These are phyloP conservation scores for Xylaria acuta DNA, from an alignment of 495 filamentous ascomycete species.

Conservation along the genomic window DNA sequence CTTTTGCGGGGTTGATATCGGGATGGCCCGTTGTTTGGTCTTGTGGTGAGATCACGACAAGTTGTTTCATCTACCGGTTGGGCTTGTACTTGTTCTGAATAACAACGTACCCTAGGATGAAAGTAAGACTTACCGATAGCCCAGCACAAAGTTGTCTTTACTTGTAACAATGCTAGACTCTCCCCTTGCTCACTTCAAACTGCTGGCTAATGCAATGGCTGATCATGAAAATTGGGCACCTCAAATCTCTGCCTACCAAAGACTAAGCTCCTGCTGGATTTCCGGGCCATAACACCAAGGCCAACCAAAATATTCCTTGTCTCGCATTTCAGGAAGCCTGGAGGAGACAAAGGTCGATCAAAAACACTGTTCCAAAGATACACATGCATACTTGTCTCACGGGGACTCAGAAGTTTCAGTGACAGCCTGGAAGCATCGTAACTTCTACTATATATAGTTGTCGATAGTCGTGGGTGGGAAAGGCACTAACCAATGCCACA, in stretches of 20 bases:
- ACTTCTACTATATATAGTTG: slow-evolving; percentile 8
- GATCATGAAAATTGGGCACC: background rate
- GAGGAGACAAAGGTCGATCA: background rate
- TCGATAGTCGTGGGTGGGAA: background rate
- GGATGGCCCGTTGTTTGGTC: background rate
- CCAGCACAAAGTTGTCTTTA: background rate
- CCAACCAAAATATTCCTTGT: background rate
- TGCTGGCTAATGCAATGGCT: background rate
- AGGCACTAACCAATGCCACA: background rate
- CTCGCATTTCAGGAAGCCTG: background rate
- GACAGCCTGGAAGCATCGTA: background rate
- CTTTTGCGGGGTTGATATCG: background rate
- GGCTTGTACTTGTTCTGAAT: too few relatives aligned
- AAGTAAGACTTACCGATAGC: background rate
- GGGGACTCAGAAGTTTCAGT: background rate
- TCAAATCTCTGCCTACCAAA: background rate
- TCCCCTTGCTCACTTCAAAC: too few relatives aligned
- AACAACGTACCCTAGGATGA: too few relatives aligned
- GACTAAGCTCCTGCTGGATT: background rate
- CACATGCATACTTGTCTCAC: background rate
- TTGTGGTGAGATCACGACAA: too few relatives aligned
- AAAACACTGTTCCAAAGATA: background rate
- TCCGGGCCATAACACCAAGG: background rate
- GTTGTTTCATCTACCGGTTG: too few relatives aligned
- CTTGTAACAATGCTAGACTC: too few relatives aligned